Conservation (phyloP, 306 rosid genomes). For the Sophora flavescens region DNA sequence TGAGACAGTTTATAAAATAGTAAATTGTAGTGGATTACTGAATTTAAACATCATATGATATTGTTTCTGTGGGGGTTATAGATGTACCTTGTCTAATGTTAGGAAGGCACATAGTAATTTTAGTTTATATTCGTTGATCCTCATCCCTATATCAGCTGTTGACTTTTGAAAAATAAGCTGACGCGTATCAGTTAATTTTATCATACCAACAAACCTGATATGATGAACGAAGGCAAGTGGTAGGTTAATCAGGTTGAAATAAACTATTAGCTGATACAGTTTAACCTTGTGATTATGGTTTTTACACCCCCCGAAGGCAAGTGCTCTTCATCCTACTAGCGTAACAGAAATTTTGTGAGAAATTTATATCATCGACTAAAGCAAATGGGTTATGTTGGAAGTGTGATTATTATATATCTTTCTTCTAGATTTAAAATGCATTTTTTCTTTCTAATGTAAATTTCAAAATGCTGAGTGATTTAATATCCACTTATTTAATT, state of each 20-base stretch:
- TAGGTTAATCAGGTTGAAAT: neutral
- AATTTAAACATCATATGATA: slow-evolving; percentile 33
- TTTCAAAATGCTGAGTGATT: too few relatives aligned
- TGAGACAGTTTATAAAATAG: slow-evolving; percentile 47
- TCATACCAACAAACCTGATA: neutral
- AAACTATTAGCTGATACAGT: neutral
- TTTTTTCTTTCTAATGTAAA: too few relatives aligned
- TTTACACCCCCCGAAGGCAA: too few relatives aligned
- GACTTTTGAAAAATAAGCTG: neutral
- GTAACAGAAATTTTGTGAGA: too few relatives aligned
- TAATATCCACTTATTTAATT: too few relatives aligned
- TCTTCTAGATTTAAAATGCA: too few relatives aligned
- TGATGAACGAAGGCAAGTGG: too few relatives aligned
- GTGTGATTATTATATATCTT: too few relatives aligned
- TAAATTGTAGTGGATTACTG: slow-evolving; percentile 44
- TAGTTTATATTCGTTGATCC: slow-evolving; percentile 8
- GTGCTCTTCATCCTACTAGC: too few relatives aligned
- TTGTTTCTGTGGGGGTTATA: slow-evolving; percentile 28
- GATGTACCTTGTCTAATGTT: slow-evolving; percentile 1
- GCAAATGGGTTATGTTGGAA: too few relatives aligned
- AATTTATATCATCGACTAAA: too few relatives aligned
- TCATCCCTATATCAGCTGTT: neutral
- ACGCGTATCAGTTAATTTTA: neutral
- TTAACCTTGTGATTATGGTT: too few relatives aligned
- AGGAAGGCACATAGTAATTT: slow-evolving; percentile 13